A percentile compares a stretch with the other conserved stretches of the same genome.
Evolutionary conservation across 2,329 filamentous ascomycete genomes (phyloP).

Genomic region (Venturiaceae sp.): DNA sequence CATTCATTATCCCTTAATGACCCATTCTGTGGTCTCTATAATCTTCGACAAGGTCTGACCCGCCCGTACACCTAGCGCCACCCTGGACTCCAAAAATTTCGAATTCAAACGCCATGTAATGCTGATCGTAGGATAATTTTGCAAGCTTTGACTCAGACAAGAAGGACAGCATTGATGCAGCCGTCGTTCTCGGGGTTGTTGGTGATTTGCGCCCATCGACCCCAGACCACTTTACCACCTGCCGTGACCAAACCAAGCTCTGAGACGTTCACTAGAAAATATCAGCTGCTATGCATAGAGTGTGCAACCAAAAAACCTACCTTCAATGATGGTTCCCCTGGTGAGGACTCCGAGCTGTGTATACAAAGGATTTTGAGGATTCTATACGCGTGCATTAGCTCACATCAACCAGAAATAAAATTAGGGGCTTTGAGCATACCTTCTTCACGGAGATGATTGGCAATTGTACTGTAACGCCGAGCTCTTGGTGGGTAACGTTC

Average conservation of each 20-base stretch:
- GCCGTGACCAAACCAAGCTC: slow-evolving; percentile 88
- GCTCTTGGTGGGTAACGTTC: slow-evolving; percentile 58
- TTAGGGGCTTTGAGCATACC: slow-evolving; percentile 80
- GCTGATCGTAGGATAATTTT: not conserved
- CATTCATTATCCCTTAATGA: too few species aligned
- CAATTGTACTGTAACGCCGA: slow-evolving; percentile 80
- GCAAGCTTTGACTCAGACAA: slow-evolving; percentile 3
- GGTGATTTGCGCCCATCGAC: slow-evolving; percentile 56
- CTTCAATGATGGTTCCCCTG: slow-evolving; percentile 45
- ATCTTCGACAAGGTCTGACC: too few species aligned
- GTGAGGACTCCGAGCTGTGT: slow-evolving; percentile 86
- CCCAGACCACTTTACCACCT: slow-evolving; percentile 89
- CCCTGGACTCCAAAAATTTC: not conserved
- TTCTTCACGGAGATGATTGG: slow-evolving; percentile 59
- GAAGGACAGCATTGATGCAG: slow-evolving; percentile 41
- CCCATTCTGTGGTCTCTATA: too few species aligned
- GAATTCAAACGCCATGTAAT: not conserved
- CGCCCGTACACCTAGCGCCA: too few species aligned
- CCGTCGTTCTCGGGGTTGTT: slow-evolving; percentile 53
- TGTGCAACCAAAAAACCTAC: not conserved
- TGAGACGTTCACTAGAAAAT: slow-evolving; percentile 66
- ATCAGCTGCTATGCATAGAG: slow-evolving; percentile 51
- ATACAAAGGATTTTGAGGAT: slow-evolving; percentile 81
- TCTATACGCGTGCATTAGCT: slow-evolving; percentile 58
- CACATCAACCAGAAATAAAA: slow-evolving; percentile 83